These are phyloP conservation scores for Cynara cardunculus DNA, from an alignment of 129 eudicot species.

Conservation along the genomic window DNA sequence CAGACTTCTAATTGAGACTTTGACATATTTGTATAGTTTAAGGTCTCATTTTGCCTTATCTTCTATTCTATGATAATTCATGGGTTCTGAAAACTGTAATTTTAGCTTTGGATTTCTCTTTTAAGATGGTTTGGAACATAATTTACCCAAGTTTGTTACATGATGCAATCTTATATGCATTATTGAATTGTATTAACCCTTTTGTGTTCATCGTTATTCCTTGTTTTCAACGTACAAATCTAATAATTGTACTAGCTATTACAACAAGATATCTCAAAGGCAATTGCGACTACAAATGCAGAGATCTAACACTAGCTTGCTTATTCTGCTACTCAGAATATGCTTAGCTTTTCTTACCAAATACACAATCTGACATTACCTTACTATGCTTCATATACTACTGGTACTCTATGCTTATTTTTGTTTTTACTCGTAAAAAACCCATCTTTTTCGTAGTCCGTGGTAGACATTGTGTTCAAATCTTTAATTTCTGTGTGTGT, in stretches of 20 bases:
- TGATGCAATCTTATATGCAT: background rate
- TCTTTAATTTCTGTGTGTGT: background rate
- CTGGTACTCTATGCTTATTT: background rate
- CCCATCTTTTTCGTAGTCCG: too few relatives aligned
- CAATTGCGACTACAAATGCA: background rate
- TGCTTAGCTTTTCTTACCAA: constrained; percentile 89
- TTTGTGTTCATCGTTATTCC: background rate
- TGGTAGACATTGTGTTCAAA: background rate
- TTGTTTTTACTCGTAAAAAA: background rate
- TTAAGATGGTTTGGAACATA: background rate
- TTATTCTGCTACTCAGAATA: constrained; percentile 46
- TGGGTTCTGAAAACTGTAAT: too few relatives aligned
- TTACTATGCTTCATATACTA: constrained; percentile 40
- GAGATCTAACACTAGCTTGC: constrained; percentile 44
- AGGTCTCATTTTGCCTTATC: background rate
- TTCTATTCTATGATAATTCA: background rate
- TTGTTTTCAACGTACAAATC: background rate
- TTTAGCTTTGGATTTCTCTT: background rate
- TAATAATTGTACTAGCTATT: background rate
- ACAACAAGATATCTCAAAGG: constrained; percentile 9
- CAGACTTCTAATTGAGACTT: background rate
- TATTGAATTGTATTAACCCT: background rate
- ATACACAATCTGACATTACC: constrained; percentile 39
- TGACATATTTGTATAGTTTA: background rate
- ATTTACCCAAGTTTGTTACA: background rate